phyloP scores from a whole-genome alignment of 2,329 filamentous ascomycete genomes.

The Cylindrodendrum hubeiense region DNA sequence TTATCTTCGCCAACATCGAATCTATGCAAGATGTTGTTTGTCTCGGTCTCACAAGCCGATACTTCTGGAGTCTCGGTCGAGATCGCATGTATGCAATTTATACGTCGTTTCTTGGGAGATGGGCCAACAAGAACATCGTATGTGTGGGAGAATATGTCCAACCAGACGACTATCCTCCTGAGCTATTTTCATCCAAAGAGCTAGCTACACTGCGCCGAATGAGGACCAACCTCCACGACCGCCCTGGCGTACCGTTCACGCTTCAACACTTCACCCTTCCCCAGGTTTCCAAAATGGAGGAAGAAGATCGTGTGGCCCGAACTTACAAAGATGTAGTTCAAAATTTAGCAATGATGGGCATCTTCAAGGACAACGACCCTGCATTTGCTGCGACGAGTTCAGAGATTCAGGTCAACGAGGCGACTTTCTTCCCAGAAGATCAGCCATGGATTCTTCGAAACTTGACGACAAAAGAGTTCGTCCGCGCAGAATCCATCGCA shows the following conservation, averaged over 20 bases:
- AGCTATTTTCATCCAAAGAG: not conserved
- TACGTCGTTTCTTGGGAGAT: not conserved
- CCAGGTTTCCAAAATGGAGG: not conserved
- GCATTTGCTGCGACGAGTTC: not conserved
- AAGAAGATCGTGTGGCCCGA: not conserved
- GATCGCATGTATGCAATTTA: not conserved
- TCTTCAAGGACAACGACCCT: not conserved
- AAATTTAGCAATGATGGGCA: not conserved
- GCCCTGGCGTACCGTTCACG: not conserved
- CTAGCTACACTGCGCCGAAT: not conserved
- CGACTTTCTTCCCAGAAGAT: not conserved
- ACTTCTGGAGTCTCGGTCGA: not conserved
- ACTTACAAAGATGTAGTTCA: too few relatives aligned
- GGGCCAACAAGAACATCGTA: not conserved
- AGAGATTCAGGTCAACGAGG: not conserved
- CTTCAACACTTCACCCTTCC: not conserved
- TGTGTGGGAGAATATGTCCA: not conserved
- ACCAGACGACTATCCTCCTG: not conserved
- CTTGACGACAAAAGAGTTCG: not conserved
- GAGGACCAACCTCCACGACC: not conserved
- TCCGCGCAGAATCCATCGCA: not conserved
- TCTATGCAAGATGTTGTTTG: not conserved
- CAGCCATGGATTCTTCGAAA: not conserved
- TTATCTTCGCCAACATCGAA: not conserved
- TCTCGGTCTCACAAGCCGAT: not conserved